Evolutionary conservation across 345 rosid species (phyloP).

Genomic region (Raphanus raphanistrum): DNA sequence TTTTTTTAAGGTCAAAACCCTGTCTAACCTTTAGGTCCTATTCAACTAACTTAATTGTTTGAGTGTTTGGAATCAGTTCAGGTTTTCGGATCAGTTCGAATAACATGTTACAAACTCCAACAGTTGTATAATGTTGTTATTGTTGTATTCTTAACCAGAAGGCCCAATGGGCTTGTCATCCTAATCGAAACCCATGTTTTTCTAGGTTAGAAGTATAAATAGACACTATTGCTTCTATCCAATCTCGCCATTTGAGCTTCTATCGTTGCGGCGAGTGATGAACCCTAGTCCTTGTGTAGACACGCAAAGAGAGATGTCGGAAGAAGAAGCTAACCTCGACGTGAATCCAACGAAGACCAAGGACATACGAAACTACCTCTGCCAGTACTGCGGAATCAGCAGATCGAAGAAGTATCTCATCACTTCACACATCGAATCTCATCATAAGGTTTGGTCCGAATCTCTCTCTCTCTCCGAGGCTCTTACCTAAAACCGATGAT

Average conservation of each 20-base stretch:
- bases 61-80: too few species aligned
- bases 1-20: too few species aligned
- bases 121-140: too few species aligned
- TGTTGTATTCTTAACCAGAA: too few species aligned
- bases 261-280: neutral
- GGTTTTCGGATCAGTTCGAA: too few species aligned
- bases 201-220: neutral
- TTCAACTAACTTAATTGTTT: too few species aligned
- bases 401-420: slow-evolving; percentile 82
- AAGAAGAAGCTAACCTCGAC: slow-evolving; percentile 34
- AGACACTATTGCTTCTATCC: neutral
- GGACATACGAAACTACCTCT: slow-evolving; percentile 68
- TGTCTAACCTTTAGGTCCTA: too few species aligned
- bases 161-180: neutral
- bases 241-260: neutral
- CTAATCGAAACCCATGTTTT: neutral
- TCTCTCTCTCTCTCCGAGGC: neutral
- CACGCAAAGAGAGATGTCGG: slow-evolving; percentile 37
- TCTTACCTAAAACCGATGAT: neutral
- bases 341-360: slow-evolving; percentile 33
- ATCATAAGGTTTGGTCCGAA: slow-evolving; percentile 51
- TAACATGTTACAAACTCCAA: too few species aligned
- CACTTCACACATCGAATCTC: slow-evolving; percentile 53
- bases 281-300: slow-evolving; percentile 11
- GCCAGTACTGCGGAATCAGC: slow-evolving; percentile 81